Base-by-base conservation (phyloP, 306 rosid genomes). In the Mimosa pudica region DNA sequence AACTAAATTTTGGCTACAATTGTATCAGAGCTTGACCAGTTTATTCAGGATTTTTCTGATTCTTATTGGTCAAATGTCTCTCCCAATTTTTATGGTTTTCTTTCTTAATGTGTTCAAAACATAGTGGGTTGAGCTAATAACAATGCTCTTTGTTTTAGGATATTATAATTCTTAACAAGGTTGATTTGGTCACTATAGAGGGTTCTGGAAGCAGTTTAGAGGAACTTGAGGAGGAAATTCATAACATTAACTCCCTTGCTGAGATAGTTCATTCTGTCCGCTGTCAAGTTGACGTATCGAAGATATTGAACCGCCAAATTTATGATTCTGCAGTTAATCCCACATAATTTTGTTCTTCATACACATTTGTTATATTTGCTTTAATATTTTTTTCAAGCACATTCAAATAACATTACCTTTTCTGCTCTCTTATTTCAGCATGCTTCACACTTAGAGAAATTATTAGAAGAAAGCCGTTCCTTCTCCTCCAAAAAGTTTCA, bases 161-260 rank as follows among this genome's bases (percentile, higher is more conserved):
- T 80, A 88, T 89, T 84, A 79, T 91, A 84, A 88, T 92, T 88
- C 98, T 95, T 88, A 95, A 92, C 89, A 95, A 95, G 92, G 96
- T 92, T 86, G 98, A 95, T 89, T 88, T 95, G 94, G 94, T 91
- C 80, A 86, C 97, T 87, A 85, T 89, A 77, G 95, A 91, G 77
- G 87, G 86, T 48, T 85, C 89, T 75, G 91, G 73, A 55, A 83
- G 78, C 80, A 79, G 74, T 82, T 80, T 91, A 85, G 87, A 91
- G 86, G 90, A 91, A 84, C 90, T 95, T 30, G 96, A 90, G 85
- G 91, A 84, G 81, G 98, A 92, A 82, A 92, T 95, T 77, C 92
- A 77, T 85, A 87, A 82, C 73, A 89, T 95, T 70, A 95, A 95
- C 57, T 84, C 98, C 18, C 98, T 95, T 16, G 94, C 89, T 71